These are phyloP conservation scores for Balakata baccata DNA, from an alignment of 345 rosid species.

Conservation along the genomic window DNA sequence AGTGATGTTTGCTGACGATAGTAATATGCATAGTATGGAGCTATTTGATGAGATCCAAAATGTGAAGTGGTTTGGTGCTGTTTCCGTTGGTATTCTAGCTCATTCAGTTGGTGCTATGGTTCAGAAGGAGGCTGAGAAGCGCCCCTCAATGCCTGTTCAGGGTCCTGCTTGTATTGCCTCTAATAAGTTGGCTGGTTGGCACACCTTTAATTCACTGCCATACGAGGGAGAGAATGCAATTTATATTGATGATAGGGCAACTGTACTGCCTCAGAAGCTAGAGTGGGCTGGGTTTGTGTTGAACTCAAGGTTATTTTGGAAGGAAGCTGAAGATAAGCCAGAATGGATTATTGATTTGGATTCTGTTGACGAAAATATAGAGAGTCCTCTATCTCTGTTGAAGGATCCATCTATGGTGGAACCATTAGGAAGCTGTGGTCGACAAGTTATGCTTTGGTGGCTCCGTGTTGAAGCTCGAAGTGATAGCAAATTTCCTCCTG, in stretches of 20 bases:
- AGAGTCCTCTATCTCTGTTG: slow-evolving; percentile 73
- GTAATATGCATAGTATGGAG: slow-evolving; percentile 98
- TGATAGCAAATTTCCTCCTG: slow-evolving; percentile 97
- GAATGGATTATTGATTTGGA: slow-evolving; percentile 79
- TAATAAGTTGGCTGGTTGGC: slow-evolving; percentile 75
- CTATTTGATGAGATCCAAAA: slow-evolving; percentile 88
- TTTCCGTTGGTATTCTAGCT: slow-evolving; percentile 77
- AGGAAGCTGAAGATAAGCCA: slow-evolving; percentile 61
- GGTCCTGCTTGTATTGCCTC: slow-evolving; percentile 95
- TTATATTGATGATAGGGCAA: slow-evolving; percentile 73
- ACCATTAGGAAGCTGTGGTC: slow-evolving; percentile 94
- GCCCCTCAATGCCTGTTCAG: slow-evolving; percentile 60
- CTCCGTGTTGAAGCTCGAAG: slow-evolving; percentile 98
- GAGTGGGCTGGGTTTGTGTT: slow-evolving; percentile 98
- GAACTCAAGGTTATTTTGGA: slow-evolving; percentile 87
- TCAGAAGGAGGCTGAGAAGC: slow-evolving; percentile 41
- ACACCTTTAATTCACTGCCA: slow-evolving; percentile 63
- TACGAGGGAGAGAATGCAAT: slow-evolving; percentile 59
- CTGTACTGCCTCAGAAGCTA: slow-evolving; percentile 74
- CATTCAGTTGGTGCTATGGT: slow-evolving; percentile 43
- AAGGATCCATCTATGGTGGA: slow-evolving; percentile 72
- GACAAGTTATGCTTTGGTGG: slow-evolving; percentile 94
- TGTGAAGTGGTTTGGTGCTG: slow-evolving; percentile 85
- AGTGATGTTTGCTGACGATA: slow-evolving; percentile 92
- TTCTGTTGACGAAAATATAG: slow-evolving; percentile 43